A percentile compares a stretch with the other conserved stretches of the same genome.
phyloP scores from a whole-genome alignment of 108 stramenopile genomes.

The Cyclotella choctawhatcheeana region DNA sequence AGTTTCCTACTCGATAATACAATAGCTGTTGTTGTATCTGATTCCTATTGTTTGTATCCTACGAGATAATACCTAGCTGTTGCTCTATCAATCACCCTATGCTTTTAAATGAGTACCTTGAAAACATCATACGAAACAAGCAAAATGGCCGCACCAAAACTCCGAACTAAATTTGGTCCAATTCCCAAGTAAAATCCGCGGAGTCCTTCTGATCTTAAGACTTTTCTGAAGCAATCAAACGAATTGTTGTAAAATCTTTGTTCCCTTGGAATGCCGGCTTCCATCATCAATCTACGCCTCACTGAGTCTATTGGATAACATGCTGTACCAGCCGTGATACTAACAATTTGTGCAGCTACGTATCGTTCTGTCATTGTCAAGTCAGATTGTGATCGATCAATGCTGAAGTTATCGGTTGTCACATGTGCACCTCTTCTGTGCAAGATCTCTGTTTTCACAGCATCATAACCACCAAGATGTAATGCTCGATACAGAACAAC shows the following conservation, averaged over 20 bases:
- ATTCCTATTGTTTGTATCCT: too few relatives aligned
- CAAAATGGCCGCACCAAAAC: constrained; percentile 80
- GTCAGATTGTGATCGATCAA: constrained; percentile 13
- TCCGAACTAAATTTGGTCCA: constrained; percentile 82
- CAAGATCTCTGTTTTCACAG: constrained; percentile 78
- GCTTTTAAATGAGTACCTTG: constrained; percentile 44
- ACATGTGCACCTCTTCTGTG: constrained; percentile 46
- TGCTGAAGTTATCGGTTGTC: constrained; percentile 26
- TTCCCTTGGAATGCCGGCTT: constrained; percentile 64
- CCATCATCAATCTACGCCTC: constrained; percentile 97
- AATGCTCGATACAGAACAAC: constrained; percentile 94
- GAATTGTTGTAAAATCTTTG: constrained; percentile 66
- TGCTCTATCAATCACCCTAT: not conserved
- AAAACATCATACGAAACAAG: constrained; percentile 82
- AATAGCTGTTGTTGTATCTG: not conserved
- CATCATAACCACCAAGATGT: constrained; percentile 97
- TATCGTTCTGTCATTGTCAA: constrained; percentile 79
- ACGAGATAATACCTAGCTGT: not conserved
- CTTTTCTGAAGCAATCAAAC: constrained; percentile 64
- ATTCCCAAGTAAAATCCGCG: constrained; percentile 82
- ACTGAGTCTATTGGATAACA: constrained; percentile 99
- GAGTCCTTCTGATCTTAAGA: constrained; percentile 67
- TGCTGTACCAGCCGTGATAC: constrained; percentile 87
- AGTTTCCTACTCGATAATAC: too few relatives aligned
- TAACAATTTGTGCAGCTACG: constrained; percentile 88